Evolutionary conservation across 768 basidiomycete species (phyloP), one percentile per base, ranked within the genome.

Genomic region (Thelephora ganbajun): DNA sequence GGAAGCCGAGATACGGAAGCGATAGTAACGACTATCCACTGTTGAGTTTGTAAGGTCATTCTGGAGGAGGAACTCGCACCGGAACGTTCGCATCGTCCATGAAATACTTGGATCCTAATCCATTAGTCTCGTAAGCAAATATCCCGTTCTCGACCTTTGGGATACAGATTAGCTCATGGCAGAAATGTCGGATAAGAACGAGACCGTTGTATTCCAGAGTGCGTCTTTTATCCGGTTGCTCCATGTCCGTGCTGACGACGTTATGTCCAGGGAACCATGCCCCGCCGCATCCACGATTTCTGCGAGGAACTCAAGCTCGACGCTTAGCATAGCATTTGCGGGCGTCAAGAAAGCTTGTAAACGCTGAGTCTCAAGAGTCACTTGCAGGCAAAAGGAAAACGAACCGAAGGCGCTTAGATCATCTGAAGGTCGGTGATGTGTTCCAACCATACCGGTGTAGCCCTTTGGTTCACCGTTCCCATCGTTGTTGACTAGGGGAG

Each of bases 271-370:
- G 30, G 72, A 64, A 22, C 39, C 39, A 48, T 74, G 63, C 13
- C 66, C 64, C 5, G 68, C 63, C 20, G 62, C 58, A 51, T 82
- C 77, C 26, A 88, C 64, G 20, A 87, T 67, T 12, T 68, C 62
- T 0, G 77, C 80, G 23, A 87, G 59, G 54, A 84, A 67, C 6
- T 55, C 63, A 37, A 86, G 61, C 57, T 88, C 83, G 14, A 87
- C 81, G 48, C 78, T 82, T 47, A 88, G 66, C 83, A 88, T 85
- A 6, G 84, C 85, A 61, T 88, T 88, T 6, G 82, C 84, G 2
- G 85, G 79, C 0, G 77, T 82, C 50, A 84, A 66, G 61, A 83
- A 88, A 3, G 84, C 83, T 84, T 45, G 7, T 5, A 6, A 5
- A 26, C 16, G 47, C 34, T 35, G 19, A 43, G 11, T 4, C 14